A percentile compares a stretch with the other conserved stretches of the same genome.
Evolutionary conservation across 139 green algal genomes (phyloP).

Genomic region (Ulvella scutata): DNA sequence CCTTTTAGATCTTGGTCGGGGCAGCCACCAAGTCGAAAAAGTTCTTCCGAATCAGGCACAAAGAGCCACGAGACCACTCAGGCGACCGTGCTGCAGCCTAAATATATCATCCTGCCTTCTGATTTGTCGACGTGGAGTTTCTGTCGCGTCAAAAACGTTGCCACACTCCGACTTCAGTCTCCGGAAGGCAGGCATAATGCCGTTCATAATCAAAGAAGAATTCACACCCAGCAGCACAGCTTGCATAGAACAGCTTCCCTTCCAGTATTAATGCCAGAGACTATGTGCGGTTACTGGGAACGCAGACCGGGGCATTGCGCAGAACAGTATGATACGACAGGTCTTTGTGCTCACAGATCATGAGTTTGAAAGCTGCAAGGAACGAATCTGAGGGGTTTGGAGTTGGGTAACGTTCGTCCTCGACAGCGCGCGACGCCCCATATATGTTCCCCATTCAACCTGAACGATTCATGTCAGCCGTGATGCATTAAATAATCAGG

Average conservation of each 20-base stretch:
- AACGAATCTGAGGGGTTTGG: too few relatives aligned
- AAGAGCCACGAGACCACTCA: not conserved
- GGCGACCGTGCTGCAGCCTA: not conserved
- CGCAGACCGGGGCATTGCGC: too few relatives aligned
- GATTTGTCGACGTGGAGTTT: not conserved
- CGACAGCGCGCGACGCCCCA: too few relatives aligned
- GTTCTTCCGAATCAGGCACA: not conserved
- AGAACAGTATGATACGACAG: too few relatives aligned
- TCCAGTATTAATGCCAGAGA: too few relatives aligned
- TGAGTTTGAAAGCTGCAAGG: too few relatives aligned
- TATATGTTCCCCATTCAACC: too few relatives aligned
- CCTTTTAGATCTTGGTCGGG: not conserved
- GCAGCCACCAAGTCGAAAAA: not conserved
- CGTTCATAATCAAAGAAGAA: not conserved
- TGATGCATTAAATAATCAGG: too few relatives aligned
- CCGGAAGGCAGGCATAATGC: not conserved
- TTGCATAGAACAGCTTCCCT: not conserved
- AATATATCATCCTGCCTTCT: not conserved
- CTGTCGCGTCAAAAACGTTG: not conserved
- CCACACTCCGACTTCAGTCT: not conserved
- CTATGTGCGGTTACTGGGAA: too few relatives aligned
- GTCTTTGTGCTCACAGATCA: too few relatives aligned
- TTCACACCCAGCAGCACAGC: not conserved
- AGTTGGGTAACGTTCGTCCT: too few relatives aligned
- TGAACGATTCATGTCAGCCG: too few relatives aligned